A percentile compares a stretch with the other conserved stretches of the same genome.
Conservation (phyloP, 495 filamentous ascomycete genomes). For the Echria macrotheca region DNA sequence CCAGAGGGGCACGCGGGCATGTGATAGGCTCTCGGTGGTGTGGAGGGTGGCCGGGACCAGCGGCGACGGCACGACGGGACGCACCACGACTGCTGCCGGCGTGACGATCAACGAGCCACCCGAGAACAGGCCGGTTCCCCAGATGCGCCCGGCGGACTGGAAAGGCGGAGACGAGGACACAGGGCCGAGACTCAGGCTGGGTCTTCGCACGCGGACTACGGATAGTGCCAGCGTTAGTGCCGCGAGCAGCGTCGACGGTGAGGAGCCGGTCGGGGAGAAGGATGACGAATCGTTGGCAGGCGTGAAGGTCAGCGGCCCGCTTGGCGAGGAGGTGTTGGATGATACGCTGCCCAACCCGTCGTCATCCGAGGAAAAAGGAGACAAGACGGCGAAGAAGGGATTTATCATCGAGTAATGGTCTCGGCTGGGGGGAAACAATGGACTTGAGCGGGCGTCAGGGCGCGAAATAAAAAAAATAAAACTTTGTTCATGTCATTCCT, state of each 20-base stretch:
- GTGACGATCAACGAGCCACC: conserved; percentile 53
- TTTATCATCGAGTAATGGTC: conserved; percentile 12
- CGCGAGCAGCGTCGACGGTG: conserved; percentile 44
- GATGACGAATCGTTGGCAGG: conserved; percentile 23
- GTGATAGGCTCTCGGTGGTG: conserved; percentile 81
- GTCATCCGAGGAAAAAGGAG: background rate
- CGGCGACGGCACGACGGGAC: conserved; percentile 9
- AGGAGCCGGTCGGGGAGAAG: conserved; percentile 13
- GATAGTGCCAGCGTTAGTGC: conserved; percentile 60
- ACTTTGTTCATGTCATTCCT: too few relatives aligned
- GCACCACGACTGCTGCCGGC: conserved; percentile 19
- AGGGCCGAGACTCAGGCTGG: conserved; percentile 54
- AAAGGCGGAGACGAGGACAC: conserved; percentile 47
- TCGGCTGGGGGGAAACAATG: too few relatives aligned
- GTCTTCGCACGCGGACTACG: conserved; percentile 55
- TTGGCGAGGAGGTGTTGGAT: conserved; percentile 25
- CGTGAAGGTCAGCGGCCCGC: conserved; percentile 29
- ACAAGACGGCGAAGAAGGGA: conserved; percentile 13
- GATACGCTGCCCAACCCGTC: background rate
- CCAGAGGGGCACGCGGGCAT: conserved; percentile 71
- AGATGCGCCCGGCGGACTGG: conserved; percentile 68
- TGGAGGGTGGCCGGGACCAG: conserved; percentile 49
- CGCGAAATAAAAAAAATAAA: too few relatives aligned
- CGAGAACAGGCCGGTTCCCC: conserved; percentile 58
- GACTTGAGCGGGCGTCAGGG: too few relatives aligned